Conservation (phyloP, 352 stramenopile genomes). For the Phytopythium sindhum region DNA sequence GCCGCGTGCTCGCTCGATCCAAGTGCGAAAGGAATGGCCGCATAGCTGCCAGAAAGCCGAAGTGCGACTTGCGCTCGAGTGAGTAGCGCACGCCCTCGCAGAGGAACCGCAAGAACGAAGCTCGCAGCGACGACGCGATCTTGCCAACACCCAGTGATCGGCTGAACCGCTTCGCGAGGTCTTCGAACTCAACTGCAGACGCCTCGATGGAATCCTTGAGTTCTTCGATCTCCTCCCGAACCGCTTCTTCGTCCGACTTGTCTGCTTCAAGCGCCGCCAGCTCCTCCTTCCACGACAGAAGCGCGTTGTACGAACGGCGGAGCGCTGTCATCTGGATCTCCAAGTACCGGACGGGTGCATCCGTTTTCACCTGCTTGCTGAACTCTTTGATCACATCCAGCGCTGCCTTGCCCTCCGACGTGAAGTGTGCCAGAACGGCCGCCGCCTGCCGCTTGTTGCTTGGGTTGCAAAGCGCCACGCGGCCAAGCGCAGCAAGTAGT, state of each 20-base stretch:
- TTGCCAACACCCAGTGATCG: constrained; percentile 81
- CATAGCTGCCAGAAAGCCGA: constrained; percentile 68
- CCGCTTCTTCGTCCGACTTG: constrained; percentile 17
- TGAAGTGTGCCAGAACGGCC: constrained; percentile 65
- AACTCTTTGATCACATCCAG: constrained; percentile 80
- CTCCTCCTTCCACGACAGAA: constrained; percentile 67
- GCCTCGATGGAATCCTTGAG: constrained; percentile 49
- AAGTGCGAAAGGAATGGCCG: constrained; percentile 70
- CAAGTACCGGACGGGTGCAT: constrained; percentile 75
- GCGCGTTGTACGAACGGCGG: constrained; percentile 58
- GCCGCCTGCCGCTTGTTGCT: constrained; percentile 79
- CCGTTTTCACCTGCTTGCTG: constrained; percentile 69
- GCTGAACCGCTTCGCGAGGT: constrained; percentile 77
- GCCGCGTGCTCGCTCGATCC: constrained; percentile 54
- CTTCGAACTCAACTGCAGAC: constrained; percentile 52
- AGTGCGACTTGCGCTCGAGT: constrained; percentile 51
- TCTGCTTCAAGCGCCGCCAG: constrained; percentile 17
- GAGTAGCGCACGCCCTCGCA: constrained; percentile 77
- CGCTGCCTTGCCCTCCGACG: constrained; percentile 38
- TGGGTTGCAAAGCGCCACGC: constrained; percentile 76
- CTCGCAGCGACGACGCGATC: constrained; percentile 51
- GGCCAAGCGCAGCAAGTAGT: constrained; percentile 64
- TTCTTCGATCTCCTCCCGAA: constrained; percentile 43
- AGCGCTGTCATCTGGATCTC: constrained; percentile 88
- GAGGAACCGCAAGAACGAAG: constrained; percentile 80